Evolutionary conservation across 805 yeast species (phyloP).

Genomic region (Saturnispora ahearnii): DNA sequence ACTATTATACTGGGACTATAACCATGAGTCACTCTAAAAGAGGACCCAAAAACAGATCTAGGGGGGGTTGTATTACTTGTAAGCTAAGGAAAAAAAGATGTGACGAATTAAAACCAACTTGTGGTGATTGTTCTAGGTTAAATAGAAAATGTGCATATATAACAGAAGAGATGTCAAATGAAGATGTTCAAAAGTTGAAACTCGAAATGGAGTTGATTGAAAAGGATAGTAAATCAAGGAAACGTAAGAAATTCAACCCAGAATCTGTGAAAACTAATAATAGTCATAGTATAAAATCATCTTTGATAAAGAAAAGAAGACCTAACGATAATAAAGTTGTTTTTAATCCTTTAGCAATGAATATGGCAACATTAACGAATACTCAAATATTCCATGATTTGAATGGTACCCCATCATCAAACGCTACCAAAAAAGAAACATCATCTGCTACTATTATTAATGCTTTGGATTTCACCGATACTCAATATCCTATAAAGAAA

Average conservation of each 20-base stretch:
- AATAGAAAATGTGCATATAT: conserved; percentile 41
- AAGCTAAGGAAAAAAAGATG: conserved; percentile 56
- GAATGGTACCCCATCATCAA: not conserved
- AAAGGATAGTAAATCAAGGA: conserved; percentile 33
- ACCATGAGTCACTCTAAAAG: not conserved
- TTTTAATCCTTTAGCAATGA: conserved; percentile 25
- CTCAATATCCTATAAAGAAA: not conserved
- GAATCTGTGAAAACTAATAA: not conserved
- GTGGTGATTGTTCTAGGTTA: conserved; percentile 41
- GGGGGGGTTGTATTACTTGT: conserved; percentile 61
- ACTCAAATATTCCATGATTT: conserved; percentile 1
- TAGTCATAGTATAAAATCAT: not conserved
- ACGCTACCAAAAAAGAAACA: not conserved
- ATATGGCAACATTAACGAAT: conserved; percentile 10
- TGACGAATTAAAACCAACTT: conserved; percentile 40
- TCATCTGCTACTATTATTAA: not conserved
- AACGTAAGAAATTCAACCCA: conserved; percentile 18
- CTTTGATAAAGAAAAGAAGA: not conserved
- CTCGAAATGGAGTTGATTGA: conserved; percentile 33
- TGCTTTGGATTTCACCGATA: not conserved
- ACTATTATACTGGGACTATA: no score
- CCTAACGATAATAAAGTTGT: conserved; percentile 14
- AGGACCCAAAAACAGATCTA: conserved; percentile 31
- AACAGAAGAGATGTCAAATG: conserved; percentile 36
- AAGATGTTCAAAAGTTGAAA: conserved; percentile 30